Conservation (phyloP, 2,329 filamentous ascomycete species). For the Neospermospora avenae region DNA sequence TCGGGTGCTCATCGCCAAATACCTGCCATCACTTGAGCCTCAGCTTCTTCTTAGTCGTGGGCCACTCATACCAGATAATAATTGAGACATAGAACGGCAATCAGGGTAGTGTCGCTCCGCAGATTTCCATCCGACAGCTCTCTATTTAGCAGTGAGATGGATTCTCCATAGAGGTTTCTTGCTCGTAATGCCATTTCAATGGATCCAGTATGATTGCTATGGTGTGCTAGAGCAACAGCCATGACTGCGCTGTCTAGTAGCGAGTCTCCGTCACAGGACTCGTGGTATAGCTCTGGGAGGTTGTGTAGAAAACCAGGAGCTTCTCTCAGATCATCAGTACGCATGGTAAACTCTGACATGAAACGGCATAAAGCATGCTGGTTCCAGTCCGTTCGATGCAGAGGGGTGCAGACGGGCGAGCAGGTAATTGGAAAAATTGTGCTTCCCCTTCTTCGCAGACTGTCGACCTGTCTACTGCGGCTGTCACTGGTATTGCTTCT, state of each 20-base stretch:
- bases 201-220: neutral
- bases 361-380: neutral
- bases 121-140: neutral
- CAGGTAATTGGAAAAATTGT: neutral
- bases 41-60: no score
- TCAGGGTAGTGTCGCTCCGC: neutral
- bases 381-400: neutral
- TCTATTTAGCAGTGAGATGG: neutral
- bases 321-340: neutral
- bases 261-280: neutral
- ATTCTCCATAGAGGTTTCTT: neutral
- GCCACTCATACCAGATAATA: neutral
- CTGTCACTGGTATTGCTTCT: neutral
- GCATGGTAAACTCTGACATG: neutral
- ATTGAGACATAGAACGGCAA: neutral
- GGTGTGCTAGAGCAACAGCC: neutral
- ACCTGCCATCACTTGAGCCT: neutral
- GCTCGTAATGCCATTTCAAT: neutral
- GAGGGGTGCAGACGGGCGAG: neutral
- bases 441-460: neutral
- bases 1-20: neutral
- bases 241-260: neutral
- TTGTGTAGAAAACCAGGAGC: neutral
- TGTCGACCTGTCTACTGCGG: neutral
- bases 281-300: neutral